phyloP scores from a whole-genome alignment of 768 basidiomycete genomes.

The Dendrothele bispora region DNA sequence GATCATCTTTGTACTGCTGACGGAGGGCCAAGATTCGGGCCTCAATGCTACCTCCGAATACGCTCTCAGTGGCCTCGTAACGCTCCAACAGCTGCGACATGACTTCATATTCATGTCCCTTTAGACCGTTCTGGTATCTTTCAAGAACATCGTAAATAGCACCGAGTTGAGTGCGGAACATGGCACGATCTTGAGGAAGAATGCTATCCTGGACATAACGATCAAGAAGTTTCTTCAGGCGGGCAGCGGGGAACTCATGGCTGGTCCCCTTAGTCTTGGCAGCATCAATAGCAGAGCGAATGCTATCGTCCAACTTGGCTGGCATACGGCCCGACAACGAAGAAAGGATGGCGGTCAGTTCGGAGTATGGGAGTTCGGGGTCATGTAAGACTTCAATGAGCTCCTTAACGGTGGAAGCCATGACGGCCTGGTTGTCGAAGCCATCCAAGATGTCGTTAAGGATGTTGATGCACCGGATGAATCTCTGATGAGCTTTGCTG shows the following conservation, averaged over 20 bases:
- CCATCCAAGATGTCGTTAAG: conserved; percentile 93
- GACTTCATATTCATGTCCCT: conserved; percentile 79
- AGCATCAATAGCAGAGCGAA: conserved; percentile 75
- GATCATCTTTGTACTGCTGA: conserved; percentile 89
- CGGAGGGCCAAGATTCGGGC: conserved; percentile 86
- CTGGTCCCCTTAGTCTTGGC: conserved; percentile 71
- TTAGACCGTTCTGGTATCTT: conserved; percentile 78
- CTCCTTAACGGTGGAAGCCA: conserved; percentile 84
- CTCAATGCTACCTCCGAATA: conserved; percentile 95
- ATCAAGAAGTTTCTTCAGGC: conserved; percentile 85
- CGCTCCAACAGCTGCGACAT: conserved; percentile 75
- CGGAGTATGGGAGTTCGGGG: conserved; percentile 86
- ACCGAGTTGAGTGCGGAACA: conserved; percentile 73
- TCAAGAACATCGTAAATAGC: conserved; percentile 76
- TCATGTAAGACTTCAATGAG: conserved; percentile 81
- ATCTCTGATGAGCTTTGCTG: conserved; percentile 87
- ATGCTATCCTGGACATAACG: conserved; percentile 81
- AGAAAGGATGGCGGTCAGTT: conserved; percentile 80
- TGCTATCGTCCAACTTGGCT: conserved; percentile 81
- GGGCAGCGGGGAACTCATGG: conserved; percentile 87
- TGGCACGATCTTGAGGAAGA: conserved; percentile 74
- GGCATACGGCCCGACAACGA: conserved; percentile 93
- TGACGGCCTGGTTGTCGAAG: conserved; percentile 93
- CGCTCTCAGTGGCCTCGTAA: conserved; percentile 85
- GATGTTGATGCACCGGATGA: conserved; percentile 68